Evolutionary conservation across 441 rosid species (phyloP).

Genomic region (Gossypium lobatum): DNA sequence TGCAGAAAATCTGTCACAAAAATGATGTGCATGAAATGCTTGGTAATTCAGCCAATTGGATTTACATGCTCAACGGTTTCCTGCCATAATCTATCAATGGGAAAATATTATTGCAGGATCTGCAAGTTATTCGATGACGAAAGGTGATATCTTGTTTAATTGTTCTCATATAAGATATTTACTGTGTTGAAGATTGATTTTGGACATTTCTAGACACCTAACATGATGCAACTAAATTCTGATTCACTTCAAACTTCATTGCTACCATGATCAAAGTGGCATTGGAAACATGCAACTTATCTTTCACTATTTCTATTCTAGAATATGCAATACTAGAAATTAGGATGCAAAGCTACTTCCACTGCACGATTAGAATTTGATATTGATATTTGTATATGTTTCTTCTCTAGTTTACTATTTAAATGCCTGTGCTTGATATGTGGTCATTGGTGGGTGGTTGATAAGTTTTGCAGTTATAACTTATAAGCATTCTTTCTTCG

Average conservation of each 20-base stretch:
- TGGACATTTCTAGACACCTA: neutral
- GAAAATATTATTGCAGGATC: constrained; percentile 66
- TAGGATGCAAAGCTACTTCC: neutral
- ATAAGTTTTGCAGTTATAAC: neutral
- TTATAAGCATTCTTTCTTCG: neutral
- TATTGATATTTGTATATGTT: neutral
- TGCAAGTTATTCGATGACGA: constrained; percentile 68
- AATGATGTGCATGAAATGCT: constrained; percentile 91
- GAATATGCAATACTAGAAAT: neutral
- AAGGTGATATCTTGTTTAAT: constrained; percentile 37
- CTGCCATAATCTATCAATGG: constrained; percentile 61
- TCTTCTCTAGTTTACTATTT: neutral
- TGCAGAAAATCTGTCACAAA: constrained; percentile 51
- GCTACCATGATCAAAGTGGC: neutral
- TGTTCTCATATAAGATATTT: neutral
- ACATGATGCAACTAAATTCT: neutral
- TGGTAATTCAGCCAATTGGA: constrained; percentile 54
- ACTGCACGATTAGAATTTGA: neutral
- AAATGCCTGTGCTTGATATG: neutral
- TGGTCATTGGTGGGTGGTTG: neutral
- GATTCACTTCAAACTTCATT: neutral
- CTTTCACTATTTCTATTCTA: neutral
- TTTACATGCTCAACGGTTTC: constrained; percentile 42
- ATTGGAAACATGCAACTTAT: neutral
- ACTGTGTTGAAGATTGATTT: constrained; percentile 4